Conservation (phyloP, 2,329 filamentous ascomycete genomes). For the Alternaria gaisen region DNA sequence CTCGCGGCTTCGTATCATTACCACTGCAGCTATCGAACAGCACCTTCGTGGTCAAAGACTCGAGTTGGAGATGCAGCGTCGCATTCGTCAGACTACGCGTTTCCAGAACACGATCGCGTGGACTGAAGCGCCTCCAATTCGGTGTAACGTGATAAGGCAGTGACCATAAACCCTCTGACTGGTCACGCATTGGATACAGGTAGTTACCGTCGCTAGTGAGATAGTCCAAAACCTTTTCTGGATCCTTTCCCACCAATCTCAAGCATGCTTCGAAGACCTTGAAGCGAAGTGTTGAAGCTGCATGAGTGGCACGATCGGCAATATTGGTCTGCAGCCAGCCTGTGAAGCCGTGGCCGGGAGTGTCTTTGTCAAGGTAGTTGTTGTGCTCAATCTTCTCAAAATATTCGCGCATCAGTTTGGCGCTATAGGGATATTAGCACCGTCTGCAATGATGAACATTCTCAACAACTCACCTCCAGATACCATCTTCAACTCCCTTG, state of each 20-base stretch:
- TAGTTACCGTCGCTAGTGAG: slow-evolving; percentile 26
- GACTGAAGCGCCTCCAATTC: slow-evolving; percentile 28
- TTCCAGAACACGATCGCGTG: slow-evolving; percentile 26
- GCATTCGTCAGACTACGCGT: slow-evolving; percentile 12
- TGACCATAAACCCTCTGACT: slow-evolving; percentile 50
- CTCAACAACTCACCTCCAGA: slow-evolving; percentile 21
- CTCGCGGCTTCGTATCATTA: slow-evolving; percentile 38
- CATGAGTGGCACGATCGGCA: slow-evolving; percentile 18
- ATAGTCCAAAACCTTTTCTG: slow-evolving; percentile 25
- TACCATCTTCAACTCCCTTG: slow-evolving; percentile 23
- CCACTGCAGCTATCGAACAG: slow-evolving; percentile 42
- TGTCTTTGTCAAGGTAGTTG: slow-evolving; percentile 25
- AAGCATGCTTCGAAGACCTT: slow-evolving; percentile 23
- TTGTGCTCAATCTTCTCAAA: slow-evolving; percentile 31
- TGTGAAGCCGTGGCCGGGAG: slow-evolving; percentile 30
- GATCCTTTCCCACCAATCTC: slow-evolving; percentile 26
- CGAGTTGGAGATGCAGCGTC: slow-evolving; percentile 38
- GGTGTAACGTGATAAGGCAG: slow-evolving; percentile 36
- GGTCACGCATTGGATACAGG: slow-evolving; percentile 31
- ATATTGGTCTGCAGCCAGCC: slow-evolving; percentile 32
- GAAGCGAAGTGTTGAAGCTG: slow-evolving; percentile 10
- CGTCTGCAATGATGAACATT: not conserved
- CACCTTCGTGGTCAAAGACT: slow-evolving; percentile 53
- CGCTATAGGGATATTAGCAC: slow-evolving; percentile 4
- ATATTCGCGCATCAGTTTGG: slow-evolving; percentile 25